Conservation (phyloP, 768 basidiomycete species). For the Cantharellus cinnabarinus region DNA sequence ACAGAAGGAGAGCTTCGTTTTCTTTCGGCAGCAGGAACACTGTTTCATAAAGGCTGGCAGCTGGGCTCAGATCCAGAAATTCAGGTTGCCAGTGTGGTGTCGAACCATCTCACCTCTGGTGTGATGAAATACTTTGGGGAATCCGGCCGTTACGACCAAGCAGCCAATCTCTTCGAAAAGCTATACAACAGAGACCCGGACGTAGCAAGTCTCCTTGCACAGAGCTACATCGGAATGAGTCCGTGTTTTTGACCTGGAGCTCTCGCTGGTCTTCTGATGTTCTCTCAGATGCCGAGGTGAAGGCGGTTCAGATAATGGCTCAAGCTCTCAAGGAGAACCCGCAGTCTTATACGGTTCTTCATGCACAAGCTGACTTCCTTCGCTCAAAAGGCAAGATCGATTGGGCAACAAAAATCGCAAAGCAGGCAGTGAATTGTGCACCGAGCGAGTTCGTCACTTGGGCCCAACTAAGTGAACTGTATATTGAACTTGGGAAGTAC, state of each 20-base stretch:
- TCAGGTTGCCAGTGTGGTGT: conserved; percentile 89
- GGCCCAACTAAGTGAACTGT: conserved; percentile 92
- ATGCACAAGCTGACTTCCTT: conserved; percentile 87
- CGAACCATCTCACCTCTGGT: conserved; percentile 88
- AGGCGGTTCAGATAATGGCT: conserved; percentile 87
- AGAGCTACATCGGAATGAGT: conserved; percentile 96
- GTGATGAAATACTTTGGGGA: conserved; percentile 96
- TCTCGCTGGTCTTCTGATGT: background rate
- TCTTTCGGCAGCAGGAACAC: conserved; percentile 68
- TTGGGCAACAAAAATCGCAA: conserved; percentile 82
- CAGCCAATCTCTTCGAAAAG: conserved; percentile 89
- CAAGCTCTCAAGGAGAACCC: conserved; percentile 66
- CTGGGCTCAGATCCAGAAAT: conserved; percentile 97
- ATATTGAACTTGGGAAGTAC: conserved; percentile 75
- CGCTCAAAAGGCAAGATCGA: conserved; percentile 64
- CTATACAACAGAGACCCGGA: conserved; percentile 72
- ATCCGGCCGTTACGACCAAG: conserved; percentile 65
- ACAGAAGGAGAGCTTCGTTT: conserved; percentile 80
- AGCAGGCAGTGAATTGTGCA: conserved; percentile 92
- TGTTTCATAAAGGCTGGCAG: conserved; percentile 93
- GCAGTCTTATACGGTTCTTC: conserved; percentile 83
- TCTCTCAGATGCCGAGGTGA: conserved; percentile 81
- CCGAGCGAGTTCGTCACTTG: conserved; percentile 98
- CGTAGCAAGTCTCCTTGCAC: conserved; percentile 68
- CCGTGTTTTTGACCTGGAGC: conserved; percentile 17